Evolutionary conservation across 768 basidiomycete genomes (phyloP).

Genomic region (Podaxis carcinomalis): DNA sequence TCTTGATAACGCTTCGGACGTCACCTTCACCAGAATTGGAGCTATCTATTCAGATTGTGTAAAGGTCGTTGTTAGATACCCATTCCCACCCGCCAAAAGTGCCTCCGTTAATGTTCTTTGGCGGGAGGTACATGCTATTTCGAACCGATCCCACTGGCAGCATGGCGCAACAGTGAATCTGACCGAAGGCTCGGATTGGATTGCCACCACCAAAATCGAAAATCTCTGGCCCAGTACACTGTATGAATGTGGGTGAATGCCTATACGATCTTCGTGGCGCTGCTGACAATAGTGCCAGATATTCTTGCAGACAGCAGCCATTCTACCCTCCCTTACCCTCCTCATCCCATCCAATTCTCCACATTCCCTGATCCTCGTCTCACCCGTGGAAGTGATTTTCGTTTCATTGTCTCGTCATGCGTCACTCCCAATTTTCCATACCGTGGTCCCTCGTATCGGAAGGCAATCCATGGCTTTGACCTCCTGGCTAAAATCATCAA

Average conservation of each 20-base stretch:
- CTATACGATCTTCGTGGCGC: not conserved
- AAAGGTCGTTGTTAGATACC: constrained; percentile 63
- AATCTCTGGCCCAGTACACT: constrained; percentile 65
- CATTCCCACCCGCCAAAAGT: constrained; percentile 28
- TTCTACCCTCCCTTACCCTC: constrained; percentile 46
- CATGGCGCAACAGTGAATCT: constrained; percentile 49
- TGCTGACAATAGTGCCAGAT: constrained; percentile 28
- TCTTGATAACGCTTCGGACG: constrained; percentile 47
- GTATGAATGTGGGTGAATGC: constrained; percentile 58
- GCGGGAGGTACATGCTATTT: constrained; percentile 27
- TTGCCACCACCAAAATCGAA: constrained; percentile 44
- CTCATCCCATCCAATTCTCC: constrained; percentile 51
- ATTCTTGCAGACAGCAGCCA: constrained; percentile 36
- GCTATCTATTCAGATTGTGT: constrained; percentile 61
- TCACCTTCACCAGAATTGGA: constrained; percentile 66
- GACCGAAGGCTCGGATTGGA: constrained; percentile 50
- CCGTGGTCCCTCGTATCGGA: constrained; percentile 42
- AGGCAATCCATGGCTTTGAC: constrained; percentile 61
- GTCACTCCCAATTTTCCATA: constrained; percentile 73
- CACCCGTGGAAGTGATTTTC: constrained; percentile 49
- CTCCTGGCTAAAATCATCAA: constrained; percentile 54
- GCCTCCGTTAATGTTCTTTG: constrained; percentile 40
- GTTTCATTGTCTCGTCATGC: constrained; percentile 68
- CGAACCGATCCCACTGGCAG: constrained; percentile 37
- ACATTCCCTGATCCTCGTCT: constrained; percentile 74